Conservation (phyloP, 208 protist genomes). For the Crithidia thermophila region DNA sequence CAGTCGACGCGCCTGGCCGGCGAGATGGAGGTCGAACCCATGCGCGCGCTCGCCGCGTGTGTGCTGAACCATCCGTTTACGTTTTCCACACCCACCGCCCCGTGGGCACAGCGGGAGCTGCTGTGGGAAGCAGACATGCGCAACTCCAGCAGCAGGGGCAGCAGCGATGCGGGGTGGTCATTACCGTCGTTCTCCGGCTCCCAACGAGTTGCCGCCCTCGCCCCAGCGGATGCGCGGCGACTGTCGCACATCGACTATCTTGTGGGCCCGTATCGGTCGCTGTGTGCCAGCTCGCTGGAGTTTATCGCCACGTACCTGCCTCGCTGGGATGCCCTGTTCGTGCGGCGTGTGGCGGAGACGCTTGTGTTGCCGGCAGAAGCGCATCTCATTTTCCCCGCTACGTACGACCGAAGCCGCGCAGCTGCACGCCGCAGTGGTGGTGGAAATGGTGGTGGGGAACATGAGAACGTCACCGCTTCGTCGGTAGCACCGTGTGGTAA, state of each 20-base stretch:
- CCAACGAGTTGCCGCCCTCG: conserved; percentile 14
- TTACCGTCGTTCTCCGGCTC: neutral
- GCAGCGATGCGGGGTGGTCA: neutral
- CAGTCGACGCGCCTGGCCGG: conserved; percentile 21
- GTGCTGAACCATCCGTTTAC: conserved; percentile 71
- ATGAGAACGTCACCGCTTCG: neutral
- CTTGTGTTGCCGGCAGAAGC: conserved; percentile 64
- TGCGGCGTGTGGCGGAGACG: conserved; percentile 52
- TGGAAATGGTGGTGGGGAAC: neutral
- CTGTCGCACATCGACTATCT: conserved; percentile 41
- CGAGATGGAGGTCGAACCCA: conserved; percentile 49
- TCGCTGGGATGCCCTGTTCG: conserved; percentile 65
- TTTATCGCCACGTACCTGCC: conserved; percentile 53
- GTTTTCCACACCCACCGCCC: conserved; percentile 40
- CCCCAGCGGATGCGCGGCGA: conserved; percentile 31
- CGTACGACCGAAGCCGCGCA: conserved; percentile 3
- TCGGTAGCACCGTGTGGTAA: neutral
- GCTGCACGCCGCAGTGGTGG: neutral
- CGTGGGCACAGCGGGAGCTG: conserved; percentile 41
- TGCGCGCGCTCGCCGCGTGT: conserved; percentile 45
- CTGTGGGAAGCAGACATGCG: conserved; percentile 24
- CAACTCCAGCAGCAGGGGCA: neutral
- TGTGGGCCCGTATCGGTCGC: conserved; percentile 37
- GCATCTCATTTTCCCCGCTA: conserved; percentile 58
- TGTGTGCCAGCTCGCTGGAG: conserved; percentile 47